These are phyloP conservation scores for Penicillium sp. DNA, from an alignment of 2,329 filamentous ascomycete genomes.

Conservation along the genomic window DNA sequence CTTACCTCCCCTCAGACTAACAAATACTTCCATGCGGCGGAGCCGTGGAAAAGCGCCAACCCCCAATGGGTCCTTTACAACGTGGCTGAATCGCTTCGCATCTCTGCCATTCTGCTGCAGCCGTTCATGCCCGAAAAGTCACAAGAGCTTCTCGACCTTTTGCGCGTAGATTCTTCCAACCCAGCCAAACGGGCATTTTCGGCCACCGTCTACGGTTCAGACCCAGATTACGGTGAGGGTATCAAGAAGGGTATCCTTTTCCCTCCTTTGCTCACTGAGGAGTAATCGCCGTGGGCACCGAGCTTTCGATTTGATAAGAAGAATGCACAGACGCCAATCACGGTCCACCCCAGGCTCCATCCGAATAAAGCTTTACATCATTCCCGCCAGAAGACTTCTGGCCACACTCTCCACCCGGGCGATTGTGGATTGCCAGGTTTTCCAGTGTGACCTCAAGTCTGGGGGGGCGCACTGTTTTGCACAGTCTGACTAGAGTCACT, in stretches of 20 bases:
- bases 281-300: constrained; percentile 28
- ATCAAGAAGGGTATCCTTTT: constrained; percentile 54
- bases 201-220: constrained; percentile 63
- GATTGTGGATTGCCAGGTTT: constrained; percentile 26
- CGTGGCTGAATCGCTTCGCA: constrained; percentile 72
- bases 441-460: constrained; percentile 6
- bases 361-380: constrained; percentile 21
- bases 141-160: constrained; percentile 68
- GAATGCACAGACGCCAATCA: constrained; percentile 27
- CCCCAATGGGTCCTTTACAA: constrained; percentile 68
- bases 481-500: constrained; percentile 24
- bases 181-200: constrained; percentile 61
- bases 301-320: constrained; percentile 32
- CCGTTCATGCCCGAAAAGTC: constrained; percentile 87
- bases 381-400: constrained; percentile 24
- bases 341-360: constrained; percentile 7
- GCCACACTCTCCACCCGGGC: constrained; percentile 14
- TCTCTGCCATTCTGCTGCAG: constrained; percentile 81
- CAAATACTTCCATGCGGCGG: constrained; percentile 62
- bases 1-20: constrained; percentile 56
- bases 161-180: constrained; percentile 64
- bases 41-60: constrained; percentile 66
- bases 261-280: constrained; percentile 47
- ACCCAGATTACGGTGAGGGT: constrained; percentile 68
- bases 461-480: constrained; percentile 18